Base-by-base conservation (phyloP, 306 rosid genomes). In the Chamaecrista fasciculata region DNA sequence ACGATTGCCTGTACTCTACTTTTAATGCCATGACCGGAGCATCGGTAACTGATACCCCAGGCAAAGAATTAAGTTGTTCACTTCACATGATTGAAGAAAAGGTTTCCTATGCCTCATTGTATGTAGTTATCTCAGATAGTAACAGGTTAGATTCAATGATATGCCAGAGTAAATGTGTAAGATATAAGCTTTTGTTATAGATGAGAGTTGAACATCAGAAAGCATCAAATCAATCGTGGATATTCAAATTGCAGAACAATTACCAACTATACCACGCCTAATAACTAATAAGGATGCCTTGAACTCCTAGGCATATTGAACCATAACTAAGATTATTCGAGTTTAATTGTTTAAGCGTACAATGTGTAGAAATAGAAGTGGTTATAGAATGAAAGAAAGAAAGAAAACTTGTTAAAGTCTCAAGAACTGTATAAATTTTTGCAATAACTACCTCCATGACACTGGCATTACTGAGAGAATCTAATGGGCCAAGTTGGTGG, bases 381-480 rank as follows among this genome's bases (percentile, higher is more conserved):
- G 5, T 6, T 8, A 24, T 31, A 43, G 24, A 46, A 65, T 46
- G 28, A 46, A 23, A 8, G 42, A 46, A 44, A 61, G 12, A 62
- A 62, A 23, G 20, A 44, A n/a, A 62, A 19, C 3, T 62, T 8
- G 18, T 62, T 8, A 11, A 44, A 11, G 16, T 59, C 29, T 56
- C 66, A 44, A 19, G n/a, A 58, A 55, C 36, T 0, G 0, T 6
- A 37, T 6, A 5, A 25, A 66, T 2, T 21, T 18, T n/a, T 2
- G 74, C 33, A 63, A 20, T 19, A 29, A 24, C 33, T 84, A 91
- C 97, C 97, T 91, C 99, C 96, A 95, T 91, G 64, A 89, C 40
- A 83, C 97, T 95, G 49, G 85, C 93, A 81, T 85, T 89, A 80
- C 97, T 90, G 39, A 71, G 77, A 51, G 95, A 83, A 66, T 95